Evolutionary conservation across 176 grass and related monocot species (phyloP), one percentile per base, ranked within the genome.

Genomic region (Pontederia paniculata): DNA sequence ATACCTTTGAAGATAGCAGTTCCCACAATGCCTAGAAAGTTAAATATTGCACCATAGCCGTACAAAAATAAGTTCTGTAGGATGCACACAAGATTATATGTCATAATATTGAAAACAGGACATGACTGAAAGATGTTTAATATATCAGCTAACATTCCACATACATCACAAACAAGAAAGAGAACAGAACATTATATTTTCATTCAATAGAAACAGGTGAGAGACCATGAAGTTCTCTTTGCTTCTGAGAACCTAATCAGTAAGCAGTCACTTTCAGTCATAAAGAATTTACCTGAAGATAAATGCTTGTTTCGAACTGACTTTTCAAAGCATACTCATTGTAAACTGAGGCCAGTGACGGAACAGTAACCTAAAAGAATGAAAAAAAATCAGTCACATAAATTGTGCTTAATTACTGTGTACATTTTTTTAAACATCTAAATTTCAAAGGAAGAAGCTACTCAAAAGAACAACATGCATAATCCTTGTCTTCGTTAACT

Each of bases 291-390:
- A 98, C 93, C 93, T 98, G 86, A 58, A 98, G 87, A 78, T 98
- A 98, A 41, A 98, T 98, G 65, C 73, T 98, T 50, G 93, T 98
- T 25, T 98, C 93, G 0, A 84, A 98, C 75, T 98, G 93, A 54
- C 93, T 98, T 82, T 98, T 98, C 44, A 98, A 76, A 60, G 93
- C 93, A 64, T 91, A 98, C 55, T 98, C 93, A 61, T 98, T 98
- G 72, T 77, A 98, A 62, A 98, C 93, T 54, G 93, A 98, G 46
- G 93, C 93, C 70, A 98, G 23, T 0, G 93, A 98, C 62, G 93
- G 93, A 61, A 98, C 93, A 58, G 87, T 91, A 63, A 98, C 72
- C 93, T 98, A 70, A 6, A 70, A 25, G 15, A 59, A 8, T 41
- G 22, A 31, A 52, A n/a, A 56, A 7, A 8, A 22, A 52, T 37